Evolutionary conservation across 805 yeast genomes (phyloP), one percentile per base, ranked within the genome.

Genomic region (Metschnikowia lunata): DNA sequence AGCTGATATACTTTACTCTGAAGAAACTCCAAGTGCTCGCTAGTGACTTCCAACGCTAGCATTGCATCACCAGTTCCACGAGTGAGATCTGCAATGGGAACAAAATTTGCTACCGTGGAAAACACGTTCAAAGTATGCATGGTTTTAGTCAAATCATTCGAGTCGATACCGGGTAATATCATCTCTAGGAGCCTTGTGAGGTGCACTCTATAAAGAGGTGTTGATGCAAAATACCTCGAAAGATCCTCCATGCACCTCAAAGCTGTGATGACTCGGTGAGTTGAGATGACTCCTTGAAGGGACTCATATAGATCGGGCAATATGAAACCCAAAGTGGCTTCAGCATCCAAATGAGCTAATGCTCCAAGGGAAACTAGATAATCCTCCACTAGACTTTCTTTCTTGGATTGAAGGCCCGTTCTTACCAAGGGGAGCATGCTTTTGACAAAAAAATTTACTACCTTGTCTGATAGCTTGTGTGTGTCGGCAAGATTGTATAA

Each of bases 91-190:
- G 70, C 67, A 48, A 89, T 72, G 1, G 97, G 97, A 2, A 85
- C 77, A 44, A 82, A 83, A 7, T 84, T 71, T 0, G 88, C 82
- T 23, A 83, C 76, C 0, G 87, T 72, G 9, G 87, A 83, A 43
- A 93, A 75, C 14, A 85, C 74, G 46, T 82, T 77, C 34, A 90
- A 64, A 0, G 95, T 76, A 40, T 79, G 75, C 12, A 81, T 71
- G 0, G 96, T 83, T 58, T 90, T 79, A 11, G 71, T 73, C 39
- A 88, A 72, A 62, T 93, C 99, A 59, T 90, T 93, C 0, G 90
- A 78, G 59, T 93, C 98, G 27, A 93, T 80, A 28, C 93, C 96
- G 0, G 89, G 86, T 7, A 89, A 61, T 2, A 83, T 67, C 61
- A 88, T 72, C 26, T 82, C 77, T 33, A 90, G 60, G 12, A 93